phyloP scores from a whole-genome alignment of 2,329 filamentous ascomycete genomes.

The Scedosporium minutisporum region DNA sequence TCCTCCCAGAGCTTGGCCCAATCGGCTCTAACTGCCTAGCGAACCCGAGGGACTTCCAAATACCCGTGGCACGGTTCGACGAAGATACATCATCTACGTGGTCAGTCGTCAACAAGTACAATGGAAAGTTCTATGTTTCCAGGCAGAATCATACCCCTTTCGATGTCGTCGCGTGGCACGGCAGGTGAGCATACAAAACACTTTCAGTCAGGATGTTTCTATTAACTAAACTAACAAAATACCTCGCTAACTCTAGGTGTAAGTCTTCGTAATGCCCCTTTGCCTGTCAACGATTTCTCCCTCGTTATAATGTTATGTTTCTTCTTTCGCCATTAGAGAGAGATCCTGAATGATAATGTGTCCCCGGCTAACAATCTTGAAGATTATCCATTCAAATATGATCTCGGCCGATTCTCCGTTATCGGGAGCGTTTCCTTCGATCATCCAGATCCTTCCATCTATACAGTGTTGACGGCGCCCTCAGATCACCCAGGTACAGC shows the following conservation, averaged over 20 bases:
- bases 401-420: conserved; percentile 66
- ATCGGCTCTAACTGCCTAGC: conserved; percentile 61
- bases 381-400: conserved; percentile 72
- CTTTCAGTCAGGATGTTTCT: no score
- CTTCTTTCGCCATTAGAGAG: no score
- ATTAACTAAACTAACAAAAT: no score
- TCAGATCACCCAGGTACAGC: conserved; percentile 52
- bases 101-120: conserved; percentile 54
- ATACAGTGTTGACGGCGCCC: conserved; percentile 58
- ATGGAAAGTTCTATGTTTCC: conserved; percentile 55
- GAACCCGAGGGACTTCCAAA: conserved; percentile 62
- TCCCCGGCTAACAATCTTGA: no score
- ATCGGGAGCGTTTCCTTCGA: conserved; percentile 66
- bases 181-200: conserved; percentile 36
- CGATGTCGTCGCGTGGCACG: conserved; percentile 73
- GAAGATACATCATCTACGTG: conserved; percentile 44
- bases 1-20: conserved; percentile 57
- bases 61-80: conserved; percentile 55
- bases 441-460: conserved; percentile 71
- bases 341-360: no score
- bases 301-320: no score
- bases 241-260: no score
- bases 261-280: no score
- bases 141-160: conserved; percentile 63
- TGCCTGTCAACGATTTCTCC: no score